phyloP scores from a whole-genome alignment of 495 filamentous ascomycete species.

The Halenospora varia region DNA sequence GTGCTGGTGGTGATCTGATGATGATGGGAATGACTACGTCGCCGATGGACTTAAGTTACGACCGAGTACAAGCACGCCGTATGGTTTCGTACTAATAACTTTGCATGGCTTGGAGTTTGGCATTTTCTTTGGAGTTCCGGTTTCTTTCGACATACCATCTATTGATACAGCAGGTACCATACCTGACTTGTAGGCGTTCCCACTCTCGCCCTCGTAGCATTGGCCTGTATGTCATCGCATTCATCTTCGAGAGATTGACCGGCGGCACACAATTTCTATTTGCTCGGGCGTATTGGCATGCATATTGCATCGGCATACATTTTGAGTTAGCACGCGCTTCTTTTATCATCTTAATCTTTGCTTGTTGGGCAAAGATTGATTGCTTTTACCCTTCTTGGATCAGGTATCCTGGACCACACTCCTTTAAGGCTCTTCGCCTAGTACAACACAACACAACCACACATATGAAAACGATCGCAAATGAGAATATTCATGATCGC shows the following conservation, averaged over 20 bases:
- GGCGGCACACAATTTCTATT: conserved; percentile 8
- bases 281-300: conserved; percentile 23
- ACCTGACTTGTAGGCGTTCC: conserved; percentile 3
- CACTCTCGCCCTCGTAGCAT: conserved; percentile 10
- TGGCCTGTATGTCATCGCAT: conserved; percentile 5
- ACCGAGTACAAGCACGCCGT: conserved; percentile 57
- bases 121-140: conserved; percentile 18
- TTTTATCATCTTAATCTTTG: conserved; percentile 10
- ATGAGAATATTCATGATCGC: conserved; percentile 5
- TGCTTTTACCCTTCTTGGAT: conserved; percentile 23
- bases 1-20: conserved; percentile 41
- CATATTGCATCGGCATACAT: conserved; percentile 24
- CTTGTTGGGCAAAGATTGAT: not conserved
- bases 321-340: conserved; percentile 17
- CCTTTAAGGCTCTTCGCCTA: conserved; percentile 14
- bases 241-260: conserved; percentile 17
- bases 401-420: conserved; percentile 28
- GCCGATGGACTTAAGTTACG: conserved; percentile 43
- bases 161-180: conserved; percentile 6
- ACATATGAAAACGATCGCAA: conserved; percentile 4
- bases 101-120: conserved; percentile 25
- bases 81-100: conserved; percentile 65
- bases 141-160: conserved; percentile 12
- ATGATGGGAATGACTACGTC: conserved; percentile 48
- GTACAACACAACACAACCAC: not conserved